These are phyloP conservation scores for Trypethelium eluteriae DNA, from an alignment of 495 filamentous ascomycete genomes.

Conservation along the genomic window DNA sequence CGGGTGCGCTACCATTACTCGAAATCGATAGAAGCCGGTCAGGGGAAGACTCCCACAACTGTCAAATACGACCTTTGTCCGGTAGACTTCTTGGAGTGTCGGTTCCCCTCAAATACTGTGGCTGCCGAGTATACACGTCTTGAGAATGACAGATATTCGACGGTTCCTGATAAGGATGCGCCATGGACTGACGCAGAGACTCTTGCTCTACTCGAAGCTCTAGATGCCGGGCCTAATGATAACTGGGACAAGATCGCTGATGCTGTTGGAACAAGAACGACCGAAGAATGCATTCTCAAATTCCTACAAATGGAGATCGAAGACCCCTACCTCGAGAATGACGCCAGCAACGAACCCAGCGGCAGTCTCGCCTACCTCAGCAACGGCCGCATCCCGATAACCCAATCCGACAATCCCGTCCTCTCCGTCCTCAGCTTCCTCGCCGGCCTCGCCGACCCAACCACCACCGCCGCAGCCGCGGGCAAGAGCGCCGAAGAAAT, in stretches of 20 bases:
- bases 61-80: constrained; percentile 77
- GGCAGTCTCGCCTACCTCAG: constrained; percentile 49
- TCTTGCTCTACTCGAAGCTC: constrained; percentile 73
- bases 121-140: constrained; percentile 73
- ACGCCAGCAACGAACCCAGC: constrained; percentile 41
- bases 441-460: constrained; percentile 77
- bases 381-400: constrained; percentile 72
- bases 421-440: constrained; percentile 92
- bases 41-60: constrained; percentile 49
- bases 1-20: constrained; percentile 81
- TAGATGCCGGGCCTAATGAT: constrained; percentile 79
- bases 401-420: constrained; percentile 84
- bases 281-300: constrained; percentile 92
- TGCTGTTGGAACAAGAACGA: constrained; percentile 82
- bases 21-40: constrained; percentile 40
- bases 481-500: constrained; percentile 78
- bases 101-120: constrained; percentile 65
- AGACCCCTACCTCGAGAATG: constrained; percentile 38
- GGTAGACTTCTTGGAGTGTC: constrained; percentile 74
- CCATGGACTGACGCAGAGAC: constrained; percentile 87
- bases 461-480: constrained; percentile 80
- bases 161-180: constrained; percentile 67
- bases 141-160: constrained; percentile 72
- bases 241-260: constrained; percentile 90
- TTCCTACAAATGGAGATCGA: constrained; percentile 63